Base-by-base conservation (phyloP, 192 early-diverging fungal genomes). In the Backusella macrospora region DNA sequence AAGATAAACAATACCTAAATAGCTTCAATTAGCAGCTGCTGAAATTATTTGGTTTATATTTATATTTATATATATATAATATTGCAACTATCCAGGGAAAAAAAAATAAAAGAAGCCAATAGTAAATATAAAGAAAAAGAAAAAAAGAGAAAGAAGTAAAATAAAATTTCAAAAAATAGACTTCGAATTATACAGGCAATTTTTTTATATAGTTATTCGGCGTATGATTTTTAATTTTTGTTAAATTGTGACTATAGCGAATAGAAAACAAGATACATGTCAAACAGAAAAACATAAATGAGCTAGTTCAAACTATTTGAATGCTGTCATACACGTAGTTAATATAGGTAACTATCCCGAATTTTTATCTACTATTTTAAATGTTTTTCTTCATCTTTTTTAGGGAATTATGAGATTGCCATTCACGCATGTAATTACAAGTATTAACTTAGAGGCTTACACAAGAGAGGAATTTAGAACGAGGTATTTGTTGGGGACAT, bases 141-240 rank as follows among this genome's bases (percentile, higher is more conserved):
- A 26, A 26, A 59, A 2, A 59, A 23, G 52, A 26, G 52, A 59
- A 59, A 59, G 21, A 26, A 59, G 7, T 26, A 23, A 23, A 10
- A 26, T 59, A 26, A 23, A 12, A 26, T 59, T 52, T 49, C 18
- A n/a, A 23, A 55, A 55, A 55, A 23, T 21, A 52, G 5, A 18
- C 48, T 52, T 52, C n/a, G 26, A 26, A 59, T 26, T 59, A 59
- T 59, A 59, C 52, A 59, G 52, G 8, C 52, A 59, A 59, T 23
- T 59, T 59, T 59, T 59, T 59, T 59, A 12, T 59, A 59, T 59
- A 18, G 45, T 12, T 23, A 59, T 59, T 59, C 52, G 52, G 52
- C 26, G 52, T 59, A 26, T 59, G 52, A 59, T 59, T 59, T 59
- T 59, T n/a, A n/a, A 59, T 23, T 59, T 59, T 59, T 26, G 52